Base-by-base conservation (phyloP, 2,329 filamentous ascomycete species). In the Dendryphion nanum region DNA sequence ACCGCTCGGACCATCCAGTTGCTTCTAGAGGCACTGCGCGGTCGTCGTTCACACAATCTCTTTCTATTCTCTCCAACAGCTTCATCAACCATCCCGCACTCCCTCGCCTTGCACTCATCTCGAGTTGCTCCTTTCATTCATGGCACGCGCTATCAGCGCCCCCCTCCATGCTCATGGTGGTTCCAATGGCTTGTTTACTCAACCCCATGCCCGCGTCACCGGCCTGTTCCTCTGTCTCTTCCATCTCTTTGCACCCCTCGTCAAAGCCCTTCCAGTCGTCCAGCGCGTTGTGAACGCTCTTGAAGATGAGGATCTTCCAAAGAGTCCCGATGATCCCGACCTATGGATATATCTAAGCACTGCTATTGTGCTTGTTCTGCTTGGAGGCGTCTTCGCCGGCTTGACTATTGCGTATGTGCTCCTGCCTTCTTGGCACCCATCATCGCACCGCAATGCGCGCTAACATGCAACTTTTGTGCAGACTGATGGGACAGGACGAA, bases 381-480 rank as follows among this genome's bases (percentile, higher is more conserved):
- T 87, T 1, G 93, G 93, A 46, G 93, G 93, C 46, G 89, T 88
- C 26, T 98, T 98, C 70, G 93, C 93, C 7, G 93, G 93, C 21
- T 71, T 98, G 66, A 98, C 93, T 14, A 89, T 93, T 61, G 87
- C 87, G 77, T 85, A 71, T 63, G 81, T 75, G n/a, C 36, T 34
- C 16, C 28, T 20, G 21, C 8, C 21, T 19, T 14, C 10, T 14
- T 6, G 12, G n/a, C 29, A 18, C 19, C 32, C 37, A 38, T 15
- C 10, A 18, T 29, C 30, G 10, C 6, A 26, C 3, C 10, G 10
- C n/a, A 17, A 42, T 12, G 17, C 6, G 21, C 35, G 38, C 56
- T 71, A 61, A 56, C 42, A 70, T 13, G 1, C 12, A 1, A 13
- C 29, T 7, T 18, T 13, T 71, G 51, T 62, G n/a, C 68, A 53